Conservation (phyloP, 805 yeast species). For the Saccharomycopsis microspora region DNA sequence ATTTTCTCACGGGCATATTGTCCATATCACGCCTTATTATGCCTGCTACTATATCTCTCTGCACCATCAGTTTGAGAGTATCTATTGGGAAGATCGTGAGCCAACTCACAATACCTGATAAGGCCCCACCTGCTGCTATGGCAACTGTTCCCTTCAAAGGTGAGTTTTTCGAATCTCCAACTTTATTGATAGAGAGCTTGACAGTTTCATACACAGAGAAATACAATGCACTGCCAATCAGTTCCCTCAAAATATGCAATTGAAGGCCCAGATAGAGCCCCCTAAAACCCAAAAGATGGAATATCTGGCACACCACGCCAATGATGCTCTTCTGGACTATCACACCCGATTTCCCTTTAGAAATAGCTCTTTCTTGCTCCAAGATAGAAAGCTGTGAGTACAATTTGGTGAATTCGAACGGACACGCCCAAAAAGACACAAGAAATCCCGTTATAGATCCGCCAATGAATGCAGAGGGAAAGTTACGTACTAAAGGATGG, state of each 20-base stretch:
- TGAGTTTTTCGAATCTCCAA: slow-evolving; percentile 23
- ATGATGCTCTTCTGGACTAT: slow-evolving; percentile 34
- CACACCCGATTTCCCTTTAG: not conserved
- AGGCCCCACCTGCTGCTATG: slow-evolving; percentile 64
- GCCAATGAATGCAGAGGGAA: slow-evolving; percentile 38
- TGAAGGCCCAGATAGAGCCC: slow-evolving; percentile 68
- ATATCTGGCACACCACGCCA: slow-evolving; percentile 29
- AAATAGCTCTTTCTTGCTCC: slow-evolving; percentile 19
- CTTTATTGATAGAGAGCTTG: slow-evolving; percentile 29
- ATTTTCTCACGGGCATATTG: slow-evolving; percentile 21
- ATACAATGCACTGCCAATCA: slow-evolving; percentile 60
- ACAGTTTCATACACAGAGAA: slow-evolving; percentile 67
- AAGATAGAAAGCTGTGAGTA: slow-evolving; percentile 62
- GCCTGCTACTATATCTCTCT: slow-evolving; percentile 60
- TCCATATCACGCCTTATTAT: slow-evolving; percentile 44
- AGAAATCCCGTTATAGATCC: slow-evolving; percentile 60
- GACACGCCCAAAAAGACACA: slow-evolving; percentile 60
- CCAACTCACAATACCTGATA: slow-evolving; percentile 72
- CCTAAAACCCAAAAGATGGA: too few species aligned
- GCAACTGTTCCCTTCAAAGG: slow-evolving; percentile 26
- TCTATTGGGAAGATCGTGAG: slow-evolving; percentile 67
- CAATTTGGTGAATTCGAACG: slow-evolving; percentile 76
- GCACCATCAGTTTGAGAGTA: slow-evolving; percentile 66
- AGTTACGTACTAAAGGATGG: not conserved
- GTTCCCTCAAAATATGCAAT: slow-evolving; percentile 59